A percentile compares a stretch with the other conserved stretches of the same genome.
phyloP scores from a whole-genome alignment of 2,329 filamentous ascomycete genomes.

The Calonectria pauciramosa region DNA sequence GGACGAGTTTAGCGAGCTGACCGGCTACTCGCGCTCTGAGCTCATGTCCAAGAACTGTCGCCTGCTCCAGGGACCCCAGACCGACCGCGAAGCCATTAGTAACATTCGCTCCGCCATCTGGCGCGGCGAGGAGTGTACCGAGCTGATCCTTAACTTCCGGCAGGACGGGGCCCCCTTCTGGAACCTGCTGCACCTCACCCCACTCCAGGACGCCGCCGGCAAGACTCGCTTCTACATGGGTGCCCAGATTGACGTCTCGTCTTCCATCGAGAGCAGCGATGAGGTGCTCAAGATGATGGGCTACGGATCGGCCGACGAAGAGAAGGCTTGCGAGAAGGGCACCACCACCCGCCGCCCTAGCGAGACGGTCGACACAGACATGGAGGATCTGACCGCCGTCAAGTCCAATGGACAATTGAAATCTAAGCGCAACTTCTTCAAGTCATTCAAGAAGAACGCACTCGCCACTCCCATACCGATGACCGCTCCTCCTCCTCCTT shows the following conservation, averaged over 20 bases:
- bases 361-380: slow-evolving; percentile 36
- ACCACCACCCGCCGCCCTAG: slow-evolving; percentile 31
- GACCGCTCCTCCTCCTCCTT: slow-evolving; percentile 26
- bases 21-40: slow-evolving; percentile 62
- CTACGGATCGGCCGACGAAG: slow-evolving; percentile 47
- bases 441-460: slow-evolving; percentile 47
- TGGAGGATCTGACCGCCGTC: slow-evolving; percentile 46
- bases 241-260: slow-evolving; percentile 70
- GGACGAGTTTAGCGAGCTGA: slow-evolving; percentile 66
- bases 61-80: slow-evolving; percentile 63
- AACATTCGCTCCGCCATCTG: slow-evolving; percentile 59
- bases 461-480: slow-evolving; percentile 28
- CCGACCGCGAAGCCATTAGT: slow-evolving; percentile 56
- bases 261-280: slow-evolving; percentile 62
- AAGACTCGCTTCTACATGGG: slow-evolving; percentile 67
- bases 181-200: neutral
- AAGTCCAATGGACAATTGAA: slow-evolving; percentile 38
- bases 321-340: slow-evolving; percentile 25
- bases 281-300: slow-evolving; percentile 66
- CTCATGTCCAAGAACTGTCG: slow-evolving; percentile 64
- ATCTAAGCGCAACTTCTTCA: slow-evolving; percentile 51
- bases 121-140: slow-evolving; percentile 59
- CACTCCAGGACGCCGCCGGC: slow-evolving; percentile 60
- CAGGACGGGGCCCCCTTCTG: slow-evolving; percentile 62
- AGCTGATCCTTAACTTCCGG: slow-evolving; percentile 65